phyloP scores from a whole-genome alignment of 1,284 basidiomycete species.

The Hypsizygus ulmarius region DNA sequence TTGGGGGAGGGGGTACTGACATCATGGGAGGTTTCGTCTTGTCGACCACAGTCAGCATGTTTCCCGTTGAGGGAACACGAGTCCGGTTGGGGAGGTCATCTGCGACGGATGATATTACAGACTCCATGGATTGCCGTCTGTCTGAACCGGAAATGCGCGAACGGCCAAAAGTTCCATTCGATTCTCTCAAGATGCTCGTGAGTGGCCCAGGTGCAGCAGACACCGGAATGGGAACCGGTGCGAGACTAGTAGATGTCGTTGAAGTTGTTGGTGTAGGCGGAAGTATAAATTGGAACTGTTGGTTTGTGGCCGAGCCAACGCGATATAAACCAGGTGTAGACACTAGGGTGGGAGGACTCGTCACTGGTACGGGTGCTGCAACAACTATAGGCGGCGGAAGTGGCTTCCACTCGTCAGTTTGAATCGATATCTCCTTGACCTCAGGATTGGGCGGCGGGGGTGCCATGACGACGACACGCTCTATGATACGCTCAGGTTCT shows the following conservation, averaged over 20 bases:
- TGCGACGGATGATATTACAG: conserved; percentile 51
- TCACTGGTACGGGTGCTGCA: conserved; percentile 29
- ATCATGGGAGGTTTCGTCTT: conserved; percentile 82
- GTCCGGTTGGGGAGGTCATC: conserved; percentile 40
- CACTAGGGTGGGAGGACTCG: conserved; percentile 26
- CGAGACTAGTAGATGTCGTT: conserved; percentile 22
- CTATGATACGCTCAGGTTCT: conserved; percentile 32
- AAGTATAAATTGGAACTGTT: conserved; percentile 76
- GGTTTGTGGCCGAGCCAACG: conserved; percentile 50
- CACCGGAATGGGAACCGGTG: conserved; percentile 19
- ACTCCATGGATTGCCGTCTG: conserved; percentile 56
- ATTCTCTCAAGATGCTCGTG: conserved; percentile 39
- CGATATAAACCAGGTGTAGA: conserved; percentile 46
- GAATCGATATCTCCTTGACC: conserved; percentile 68
- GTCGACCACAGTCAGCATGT: conserved; percentile 50
- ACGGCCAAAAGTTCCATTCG: conserved; percentile 29
- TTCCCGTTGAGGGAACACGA: conserved; percentile 51
- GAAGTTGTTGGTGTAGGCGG: conserved; percentile 39
- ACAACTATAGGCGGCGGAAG: conserved; percentile 32
- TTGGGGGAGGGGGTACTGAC: conserved; percentile 81
- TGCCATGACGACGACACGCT: conserved; percentile 18
- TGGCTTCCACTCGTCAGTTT: conserved; percentile 72
- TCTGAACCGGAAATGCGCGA: conserved; percentile 40
- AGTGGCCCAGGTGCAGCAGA: conserved; percentile 36
- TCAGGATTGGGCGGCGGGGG: conserved; percentile 51